Conservation (phyloP, 257 asterid species). For the Gardenia jasminoides region DNA sequence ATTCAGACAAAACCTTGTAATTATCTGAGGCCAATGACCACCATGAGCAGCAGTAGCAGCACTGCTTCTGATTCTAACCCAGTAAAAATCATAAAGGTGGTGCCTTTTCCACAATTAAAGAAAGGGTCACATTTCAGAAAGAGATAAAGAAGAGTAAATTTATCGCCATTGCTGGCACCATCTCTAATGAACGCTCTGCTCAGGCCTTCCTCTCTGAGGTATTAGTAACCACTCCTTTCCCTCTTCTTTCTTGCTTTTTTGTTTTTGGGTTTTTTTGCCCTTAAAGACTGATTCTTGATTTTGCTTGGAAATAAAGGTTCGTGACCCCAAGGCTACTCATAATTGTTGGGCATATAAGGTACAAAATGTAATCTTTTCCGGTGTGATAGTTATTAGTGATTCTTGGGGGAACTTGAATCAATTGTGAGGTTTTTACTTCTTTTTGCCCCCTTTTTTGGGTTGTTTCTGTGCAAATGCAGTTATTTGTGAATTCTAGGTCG, state of each 20-base stretch:
- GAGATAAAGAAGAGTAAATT: constrained; percentile 88
- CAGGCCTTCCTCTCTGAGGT: constrained; percentile 77
- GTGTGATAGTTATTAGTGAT: not conserved
- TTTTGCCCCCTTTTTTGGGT: not conserved
- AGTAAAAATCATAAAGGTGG: constrained; percentile 23
- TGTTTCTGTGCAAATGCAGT: not conserved
- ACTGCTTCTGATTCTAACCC: not conserved
- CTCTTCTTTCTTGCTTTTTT: not conserved
- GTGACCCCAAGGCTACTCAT: constrained; percentile 85
- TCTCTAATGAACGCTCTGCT: constrained; percentile 70
- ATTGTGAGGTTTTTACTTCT: not conserved
- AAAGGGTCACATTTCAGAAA: constrained; percentile 54
- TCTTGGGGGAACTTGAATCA: not conserved
- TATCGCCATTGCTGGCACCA: constrained; percentile 75
- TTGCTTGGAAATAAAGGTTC: constrained; percentile 49
- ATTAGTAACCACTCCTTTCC: not conserved
- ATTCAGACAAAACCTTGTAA: constrained; percentile 1
- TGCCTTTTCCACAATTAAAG: constrained; percentile 68
- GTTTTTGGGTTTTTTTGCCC: not conserved
- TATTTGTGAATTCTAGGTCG: constrained; percentile 50
- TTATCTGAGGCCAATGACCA: constrained; percentile 35
- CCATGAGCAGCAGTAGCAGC: constrained; percentile 24
- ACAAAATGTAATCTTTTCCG: constrained; percentile 19
- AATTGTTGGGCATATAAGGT: constrained; percentile 99
- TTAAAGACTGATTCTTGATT: not conserved